Base-by-base conservation (phyloP, 192 early-diverging fungal species). In the Chytriomyces hyalinus region DNA sequence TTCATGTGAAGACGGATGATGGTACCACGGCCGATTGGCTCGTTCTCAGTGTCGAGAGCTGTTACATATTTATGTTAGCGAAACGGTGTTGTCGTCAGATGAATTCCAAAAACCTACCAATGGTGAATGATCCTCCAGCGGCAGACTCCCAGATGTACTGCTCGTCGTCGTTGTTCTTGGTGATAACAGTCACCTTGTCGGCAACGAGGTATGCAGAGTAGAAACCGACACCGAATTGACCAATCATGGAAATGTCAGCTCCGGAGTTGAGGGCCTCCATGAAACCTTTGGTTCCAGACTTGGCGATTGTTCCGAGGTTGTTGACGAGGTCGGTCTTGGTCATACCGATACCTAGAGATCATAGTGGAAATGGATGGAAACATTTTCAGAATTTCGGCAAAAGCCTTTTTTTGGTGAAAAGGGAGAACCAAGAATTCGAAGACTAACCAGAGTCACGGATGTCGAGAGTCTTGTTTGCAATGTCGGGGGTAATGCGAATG, bases 161-260 rank as follows among this genome's bases (percentile, higher is more conserved):
- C 86, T 95, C 93, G 80, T 96, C 95, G 84, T 97, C 94, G 80
- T 96, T 97, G 91, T 97, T 92, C 91, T 97, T 97, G 85, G 94
- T 94, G 87, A 95, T 93, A 73, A 97, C 92, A 81, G 93, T 87
- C 43, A 99, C 98, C 87, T 92, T 92, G 86, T 99, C 98, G 79
- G 96, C 97, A 92, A 98, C 96, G 76, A 99, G 90, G 92, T 97
- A 99, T 70, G 97, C 97, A 77, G 97, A 97, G 94, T 98, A 99
- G 96, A 99, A 98, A 90, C 98, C 98, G 70, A 99, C 98, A 95
- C 98, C 98, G 84, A 99, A 99, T 86, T 98, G 97, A 84, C 97
- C 98, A 86, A 99, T 98, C 95, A 99, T 97, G 86, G 96, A 97
- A 73, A 97, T 98, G 88, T 97, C 96, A 77, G 95, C 97, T 84